Evolutionary conservation across 192 early-diverging fungal species (phyloP).

Genomic region (Chytriomyces sp.): DNA sequence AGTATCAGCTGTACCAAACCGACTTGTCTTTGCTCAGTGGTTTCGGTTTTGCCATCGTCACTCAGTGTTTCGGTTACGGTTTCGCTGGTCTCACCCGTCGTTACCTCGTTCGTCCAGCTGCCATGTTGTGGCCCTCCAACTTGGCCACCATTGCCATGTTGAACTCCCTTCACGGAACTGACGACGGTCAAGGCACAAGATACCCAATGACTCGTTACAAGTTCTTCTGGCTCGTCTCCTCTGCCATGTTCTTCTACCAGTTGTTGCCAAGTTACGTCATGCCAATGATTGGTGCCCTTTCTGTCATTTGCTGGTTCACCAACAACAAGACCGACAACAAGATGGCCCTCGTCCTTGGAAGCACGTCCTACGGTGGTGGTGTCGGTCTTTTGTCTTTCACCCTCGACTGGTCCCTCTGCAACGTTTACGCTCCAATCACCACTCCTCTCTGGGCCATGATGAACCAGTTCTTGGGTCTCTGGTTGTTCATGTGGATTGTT

Average conservation of each 20-base stretch:
- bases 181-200: too few relatives aligned
- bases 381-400: slow-evolving; percentile 29
- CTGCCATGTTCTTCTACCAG: slow-evolving; percentile 35
- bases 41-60: too few relatives aligned
- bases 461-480: slow-evolving; percentile 18
- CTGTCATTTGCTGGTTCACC: slow-evolving; percentile 32
- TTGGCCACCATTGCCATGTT: too few relatives aligned
- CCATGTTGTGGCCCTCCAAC: too few relatives aligned
- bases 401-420: slow-evolving; percentile 24
- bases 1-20: too few relatives aligned
- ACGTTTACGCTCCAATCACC: not conserved
- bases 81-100: too few relatives aligned
- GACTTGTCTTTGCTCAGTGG: too few relatives aligned
- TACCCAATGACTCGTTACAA: not conserved
- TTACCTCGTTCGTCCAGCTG: too few relatives aligned
- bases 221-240: slow-evolving; percentile 41
- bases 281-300: slow-evolving; percentile 30
- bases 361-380: slow-evolving; percentile 25
- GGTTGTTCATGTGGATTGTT: slow-evolving; percentile 35
- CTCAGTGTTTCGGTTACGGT: too few relatives aligned
- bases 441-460: slow-evolving; percentile 14
- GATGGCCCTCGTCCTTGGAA: slow-evolving; percentile 12
- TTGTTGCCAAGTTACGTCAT: slow-evolving; percentile 41
- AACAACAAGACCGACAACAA: slow-evolving; percentile 8
- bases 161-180: too few relatives aligned